Percentiles rank a stretch among this genome's conserved stretches.
Evolutionary conservation across 345 rosid genomes (phyloP).

Genomic region (Zanthoxylum bungeanum): DNA sequence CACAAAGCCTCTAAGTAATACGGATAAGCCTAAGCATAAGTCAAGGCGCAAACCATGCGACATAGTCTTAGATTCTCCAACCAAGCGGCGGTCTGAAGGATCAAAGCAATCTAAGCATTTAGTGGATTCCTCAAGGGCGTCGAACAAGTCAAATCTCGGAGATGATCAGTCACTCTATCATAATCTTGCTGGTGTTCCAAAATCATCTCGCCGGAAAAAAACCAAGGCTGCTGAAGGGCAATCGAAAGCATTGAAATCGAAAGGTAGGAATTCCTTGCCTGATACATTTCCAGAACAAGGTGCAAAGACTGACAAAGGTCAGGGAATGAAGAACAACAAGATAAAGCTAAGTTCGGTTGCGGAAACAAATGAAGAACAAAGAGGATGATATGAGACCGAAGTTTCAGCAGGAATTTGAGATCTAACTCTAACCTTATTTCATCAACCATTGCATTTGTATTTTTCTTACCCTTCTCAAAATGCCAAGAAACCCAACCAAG

Average conservation of each 20-base stretch:
- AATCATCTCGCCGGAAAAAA: constrained; percentile 38
- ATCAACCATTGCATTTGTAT: background rate
- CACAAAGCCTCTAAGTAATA: constrained; percentile 8
- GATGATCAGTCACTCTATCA: constrained; percentile 17
- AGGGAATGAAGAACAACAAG: constrained; percentile 13
- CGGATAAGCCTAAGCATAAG: constrained; percentile 34
- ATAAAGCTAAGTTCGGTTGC: constrained; percentile 19
- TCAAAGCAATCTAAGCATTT: constrained; percentile 37
- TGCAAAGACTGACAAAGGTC: background rate
- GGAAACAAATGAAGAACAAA: constrained; percentile 22
- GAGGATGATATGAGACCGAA: constrained; percentile 3
- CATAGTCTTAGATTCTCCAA: constrained; percentile 30
- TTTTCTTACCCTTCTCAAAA: background rate
- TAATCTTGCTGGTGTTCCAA: constrained; percentile 27
- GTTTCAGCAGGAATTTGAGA: background rate
- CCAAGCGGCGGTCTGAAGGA: constrained; percentile 18
- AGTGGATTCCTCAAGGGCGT: constrained; percentile 28
- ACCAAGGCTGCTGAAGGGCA: constrained; percentile 30
- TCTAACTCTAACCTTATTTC: background rate
- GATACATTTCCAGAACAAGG: no score
- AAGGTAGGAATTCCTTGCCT: constrained; percentile 20
- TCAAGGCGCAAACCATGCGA: constrained; percentile 25
- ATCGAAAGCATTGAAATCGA: constrained; percentile 31
- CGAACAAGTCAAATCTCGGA: constrained; percentile 19
- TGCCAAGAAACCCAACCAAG: background rate